Evolutionary conservation across 2,329 filamentous ascomycete genomes (phyloP), one percentile per base, ranked within the genome.

Genomic region (Microdochium bolleyi): DNA sequence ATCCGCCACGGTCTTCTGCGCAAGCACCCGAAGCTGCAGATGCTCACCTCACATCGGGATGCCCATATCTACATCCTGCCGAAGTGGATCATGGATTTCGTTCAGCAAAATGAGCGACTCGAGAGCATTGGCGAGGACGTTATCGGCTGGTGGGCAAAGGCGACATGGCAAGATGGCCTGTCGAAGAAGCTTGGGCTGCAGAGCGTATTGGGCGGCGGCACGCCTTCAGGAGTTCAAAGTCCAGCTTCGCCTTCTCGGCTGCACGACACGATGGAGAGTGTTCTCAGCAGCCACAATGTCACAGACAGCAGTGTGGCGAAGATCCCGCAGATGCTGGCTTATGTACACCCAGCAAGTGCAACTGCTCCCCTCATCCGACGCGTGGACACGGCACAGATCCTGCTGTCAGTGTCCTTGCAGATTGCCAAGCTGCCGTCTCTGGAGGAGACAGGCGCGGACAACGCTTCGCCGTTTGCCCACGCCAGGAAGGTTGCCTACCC

Each of bases 61-160:
- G 89, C 92, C 0, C 92, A 97, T 65, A 87, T 97, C 54, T 99
- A 99, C 69, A 83, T 99, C 57, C 89, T 99, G 59, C 94, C 94
- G 0, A 84, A 83, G 59, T 97, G 94, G 92, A 80, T 95, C 9
- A 81, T 96, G 62, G 86, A 95, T 52, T 88, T 96, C 67, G 82
- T 95, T 44, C 80, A 82, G 54, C 76, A 79, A 56, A 95, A 96
- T 62, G 86, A 92, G 27, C 84, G 80, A 11, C 82, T 99, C 57
- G 89, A 96, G 61, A 95, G 86, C 53, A 84, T 99, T 49, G 88
- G 88, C 30, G 92, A 97, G 67, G 92, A 97, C 63, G 83, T 96
- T 5, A 76, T 97, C 16, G 91, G 92, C 7, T 96, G 89, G 88
- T 96, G 92, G 91, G 89, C 92, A 32, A 97, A 97, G 67, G 84